Evolutionary conservation across 2,329 filamentous ascomycete genomes (phyloP).

Genomic region (Fusarium begoniae): DNA sequence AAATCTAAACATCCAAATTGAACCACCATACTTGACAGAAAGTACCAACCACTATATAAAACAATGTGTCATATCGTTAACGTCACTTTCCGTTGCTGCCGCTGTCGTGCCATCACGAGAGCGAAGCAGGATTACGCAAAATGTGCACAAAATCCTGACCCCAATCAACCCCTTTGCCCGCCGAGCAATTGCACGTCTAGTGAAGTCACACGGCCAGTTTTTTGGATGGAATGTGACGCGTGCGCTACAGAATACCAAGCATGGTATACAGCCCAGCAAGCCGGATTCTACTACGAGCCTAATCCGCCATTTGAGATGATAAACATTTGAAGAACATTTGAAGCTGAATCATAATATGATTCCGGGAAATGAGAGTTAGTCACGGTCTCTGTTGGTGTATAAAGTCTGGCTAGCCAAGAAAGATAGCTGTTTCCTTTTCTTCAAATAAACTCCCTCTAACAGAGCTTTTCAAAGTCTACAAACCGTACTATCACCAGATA

Average conservation of each 20-base stretch:
- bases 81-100: neutral
- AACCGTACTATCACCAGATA: too few species aligned
- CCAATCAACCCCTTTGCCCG: neutral
- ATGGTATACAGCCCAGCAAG: neutral
- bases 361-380: neutral
- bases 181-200: neutral
- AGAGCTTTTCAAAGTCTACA: neutral
- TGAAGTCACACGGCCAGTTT: neutral
- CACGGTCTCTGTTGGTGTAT: neutral
- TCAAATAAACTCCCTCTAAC: neutral
- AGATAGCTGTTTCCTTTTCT: neutral
- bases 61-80: neutral
- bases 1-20: neutral
- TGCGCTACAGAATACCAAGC: neutral
- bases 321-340: neutral
- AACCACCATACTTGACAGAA: rapidly evolving
- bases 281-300: neutral
- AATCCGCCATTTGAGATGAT: neutral
- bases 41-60: rapidly evolving
- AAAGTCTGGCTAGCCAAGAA: neutral
- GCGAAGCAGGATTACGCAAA: neutral
- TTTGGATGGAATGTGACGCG: neutral
- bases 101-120: neutral
- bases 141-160: neutral
- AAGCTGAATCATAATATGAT: neutral